Evolutionary conservation across 106 monocot genomes (phyloP), one percentile per base, ranked within the genome.

Genomic region (Dendrobium catenatum): DNA sequence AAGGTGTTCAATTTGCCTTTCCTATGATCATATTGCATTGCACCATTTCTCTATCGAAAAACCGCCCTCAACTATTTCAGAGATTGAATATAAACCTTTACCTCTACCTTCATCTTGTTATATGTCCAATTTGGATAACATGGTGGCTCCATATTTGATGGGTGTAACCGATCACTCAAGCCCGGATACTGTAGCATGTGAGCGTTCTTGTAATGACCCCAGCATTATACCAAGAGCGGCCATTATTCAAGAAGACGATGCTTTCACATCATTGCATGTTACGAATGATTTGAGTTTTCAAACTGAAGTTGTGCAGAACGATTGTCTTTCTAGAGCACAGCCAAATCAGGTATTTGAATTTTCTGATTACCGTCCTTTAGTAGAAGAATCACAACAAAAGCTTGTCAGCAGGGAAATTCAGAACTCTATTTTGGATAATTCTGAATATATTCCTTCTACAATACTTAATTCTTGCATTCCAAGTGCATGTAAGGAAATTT

Each of bases 391-490:
- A 15, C 70, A 70, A 43, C 43, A 15, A 20, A 7, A 42, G 19
- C 20, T 18, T 73, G 2, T 42, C 15, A 4, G n/a, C 18, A 43
- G 13, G 6, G n/a, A 44, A 22, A 74, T 1, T 20, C 43, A 41
- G 3, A 73, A 42, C 17, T 40, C 24, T 68, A 4, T 3, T 13
- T 24, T 9, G 68, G 68, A n/a, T 0, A 7, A 68, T 68, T 31
- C 40, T 42, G 73, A 73, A 73, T 73, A 41, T 42, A 24, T 15
- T 42, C 40, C 73, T 73, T 13, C 73, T 73, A 27, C 1, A 13
- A 5, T 6, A 26, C 9, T 68, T 68, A 68, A 27, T 24, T 73
- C 73, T 73, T 73, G 17, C 73, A 73, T 73, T 73, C 73, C 73
- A 42, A 40, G 41, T 42, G 17, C 41, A 73, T 5, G 73, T 2